A percentile compares a stretch with the other conserved stretches of the same genome.
Evolutionary conservation across 176 grass and related monocot genomes (phyloP).

Genomic region (Sorghum bicolor): DNA sequence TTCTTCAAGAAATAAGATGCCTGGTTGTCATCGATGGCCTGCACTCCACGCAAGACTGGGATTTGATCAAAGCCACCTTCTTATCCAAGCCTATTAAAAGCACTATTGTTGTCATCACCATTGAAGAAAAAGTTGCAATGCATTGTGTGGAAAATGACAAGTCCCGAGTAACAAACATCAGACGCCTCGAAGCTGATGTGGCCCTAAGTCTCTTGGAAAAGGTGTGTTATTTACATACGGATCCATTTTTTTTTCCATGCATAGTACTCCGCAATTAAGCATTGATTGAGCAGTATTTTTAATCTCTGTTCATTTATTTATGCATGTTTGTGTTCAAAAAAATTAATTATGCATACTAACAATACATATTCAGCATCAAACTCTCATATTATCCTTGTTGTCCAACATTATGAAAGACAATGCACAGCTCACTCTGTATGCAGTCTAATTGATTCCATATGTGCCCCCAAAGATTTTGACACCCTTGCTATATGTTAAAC

Average conservation of each 20-base stretch:
- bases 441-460: too few species aligned
- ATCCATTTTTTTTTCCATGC: too few species aligned
- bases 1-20: neutral
- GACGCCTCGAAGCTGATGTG: neutral
- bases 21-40: constrained; percentile 7
- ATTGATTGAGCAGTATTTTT: neutral
- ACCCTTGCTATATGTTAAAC: too few species aligned
- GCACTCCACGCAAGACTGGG: neutral
- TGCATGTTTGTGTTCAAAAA: too few species aligned
- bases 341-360: too few species aligned
- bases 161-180: rapidly evolving
- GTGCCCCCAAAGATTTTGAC: too few species aligned
- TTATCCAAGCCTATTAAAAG: neutral
- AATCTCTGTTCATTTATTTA: neutral
- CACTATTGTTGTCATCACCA: neutral
- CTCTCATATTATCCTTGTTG: too few species aligned
- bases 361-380: too few species aligned
- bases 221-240: too few species aligned
- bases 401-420: too few species aligned
- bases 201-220: neutral
- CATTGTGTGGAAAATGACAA: neutral
- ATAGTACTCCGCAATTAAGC: neutral
- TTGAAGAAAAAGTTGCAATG: neutral
- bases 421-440: too few species aligned
- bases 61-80: neutral